Percentiles rank a stretch among this genome's conserved stretches.
Conservation (phyloP, 2,329 filamentous ascomycete genomes). For the Trichoderma atroviride region DNA sequence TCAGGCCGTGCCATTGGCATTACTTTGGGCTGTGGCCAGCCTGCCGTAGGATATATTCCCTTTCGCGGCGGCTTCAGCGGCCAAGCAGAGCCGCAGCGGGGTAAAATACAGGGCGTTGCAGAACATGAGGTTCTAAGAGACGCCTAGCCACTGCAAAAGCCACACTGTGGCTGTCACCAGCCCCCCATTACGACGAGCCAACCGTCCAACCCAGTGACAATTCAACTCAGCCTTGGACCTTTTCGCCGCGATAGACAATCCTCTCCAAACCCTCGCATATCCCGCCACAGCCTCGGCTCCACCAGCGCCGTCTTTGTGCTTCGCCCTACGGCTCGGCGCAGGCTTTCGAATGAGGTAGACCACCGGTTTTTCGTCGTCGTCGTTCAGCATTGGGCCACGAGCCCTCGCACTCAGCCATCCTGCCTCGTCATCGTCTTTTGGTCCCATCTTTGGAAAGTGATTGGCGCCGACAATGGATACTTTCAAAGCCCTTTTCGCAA, state of each 20-base stretch:
- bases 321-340: neutral
- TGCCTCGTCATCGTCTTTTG: neutral
- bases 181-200: neutral
- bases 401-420: constrained; percentile 4
- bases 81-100: constrained; percentile 15
- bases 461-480: constrained; percentile 70
- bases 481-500: constrained; percentile 82
- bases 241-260: neutral
- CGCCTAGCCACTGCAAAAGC: neutral
- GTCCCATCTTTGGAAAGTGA: neutral
- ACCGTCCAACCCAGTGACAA: neutral
- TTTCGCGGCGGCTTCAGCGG: constrained; percentile 2
- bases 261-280: neutral
- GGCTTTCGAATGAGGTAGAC: constrained; percentile 9
- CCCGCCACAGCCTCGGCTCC: neutral
- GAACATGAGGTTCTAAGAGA: neutral
- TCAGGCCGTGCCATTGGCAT: neutral
- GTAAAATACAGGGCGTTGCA: neutral
- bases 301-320: constrained; percentile 2
- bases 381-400: constrained; percentile 14
- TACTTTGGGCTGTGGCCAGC: neutral
- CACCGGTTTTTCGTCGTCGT: neutral
- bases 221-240: neutral
- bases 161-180: constrained; percentile 22
- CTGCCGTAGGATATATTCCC: neutral